Evolutionary conservation across 495 filamentous ascomycete genomes (phyloP), one percentile per base, ranked within the genome.

Genomic region (Penicillium simplicissimum): DNA sequence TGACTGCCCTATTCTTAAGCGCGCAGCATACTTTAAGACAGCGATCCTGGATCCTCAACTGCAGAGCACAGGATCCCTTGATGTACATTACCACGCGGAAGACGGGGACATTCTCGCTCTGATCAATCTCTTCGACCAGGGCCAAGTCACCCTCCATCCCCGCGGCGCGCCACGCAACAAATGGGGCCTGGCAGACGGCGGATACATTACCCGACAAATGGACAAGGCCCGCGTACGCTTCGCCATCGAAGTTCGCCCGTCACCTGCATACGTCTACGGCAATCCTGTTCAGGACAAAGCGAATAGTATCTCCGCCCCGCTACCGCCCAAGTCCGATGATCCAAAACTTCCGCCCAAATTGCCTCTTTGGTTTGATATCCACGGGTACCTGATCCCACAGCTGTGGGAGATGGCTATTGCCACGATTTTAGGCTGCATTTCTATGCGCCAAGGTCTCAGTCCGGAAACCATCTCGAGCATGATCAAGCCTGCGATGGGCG

Each of bases 341-440:
- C 8, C 34, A 0, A 38, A 17, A 1, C n/a, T 61, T 15, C 67
- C 69, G 11, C 76, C 63, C 67, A 85, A 69, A 65, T 77, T 91
- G 19, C 93, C 93, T 0, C 73, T 93, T 28, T 97, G 93, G 93
- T 85, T 84, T 60, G 90, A 92, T 71, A 88, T 96, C 49, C 85
- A 91, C 53, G 86, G 84, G 1, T 72, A 82, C 9, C 72, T 92
- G 13, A 81, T 90, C 37, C 63, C 60, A 3, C 74, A 80, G 7
- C 75, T 88, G 40, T 97, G 93, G 93, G 75, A 85, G 3, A 74
- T 83, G 65, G 82, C 85, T 8, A 71, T 90, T 13, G 81, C 79
- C 9, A 81, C 85, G 19, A 76, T 91, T 13, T 60, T 87, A 9
- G 77, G 86, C 19, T 80, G 82, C 42, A 58, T 93, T 14, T 84